phyloP scores from a whole-genome alignment of 192 early-diverging fungal species.

The Glomus cerebriforme region DNA sequence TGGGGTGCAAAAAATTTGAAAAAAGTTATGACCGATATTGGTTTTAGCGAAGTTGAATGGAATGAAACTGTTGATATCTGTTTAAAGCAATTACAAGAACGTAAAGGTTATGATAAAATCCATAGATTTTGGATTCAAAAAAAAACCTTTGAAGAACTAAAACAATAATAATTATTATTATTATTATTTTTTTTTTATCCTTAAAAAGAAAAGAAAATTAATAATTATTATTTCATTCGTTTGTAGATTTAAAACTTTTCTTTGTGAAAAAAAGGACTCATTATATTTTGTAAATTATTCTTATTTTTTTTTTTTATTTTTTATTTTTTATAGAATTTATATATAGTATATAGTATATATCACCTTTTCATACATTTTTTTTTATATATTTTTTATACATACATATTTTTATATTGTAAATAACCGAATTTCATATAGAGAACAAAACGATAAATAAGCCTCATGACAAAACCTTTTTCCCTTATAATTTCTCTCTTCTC shows the following conservation, averaged over 20 bases:
- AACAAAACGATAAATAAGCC: not conserved
- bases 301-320: no score
- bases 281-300: no score
- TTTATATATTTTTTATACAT: not conserved
- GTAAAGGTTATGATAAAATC: not conserved
- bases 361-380: no score
- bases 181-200: no score
- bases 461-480: not conserved
- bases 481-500: no score
- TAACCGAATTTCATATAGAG: not conserved
- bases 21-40: not conserved
- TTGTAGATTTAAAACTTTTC: no score
- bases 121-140: constrained; percentile 9
- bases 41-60: not conserved
- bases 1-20: constrained; percentile 11
- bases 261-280: no score
- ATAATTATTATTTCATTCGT: no score
- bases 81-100: constrained; percentile 8
- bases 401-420: not conserved
- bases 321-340: no score
- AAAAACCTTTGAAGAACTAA: not conserved
- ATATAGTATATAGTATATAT: no score
- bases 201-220: no score
- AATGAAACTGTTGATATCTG: constrained; percentile 10
- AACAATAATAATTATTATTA: no score